Conservation (phyloP, 75 land plant genomes). For the Gnetum montanum region DNA sequence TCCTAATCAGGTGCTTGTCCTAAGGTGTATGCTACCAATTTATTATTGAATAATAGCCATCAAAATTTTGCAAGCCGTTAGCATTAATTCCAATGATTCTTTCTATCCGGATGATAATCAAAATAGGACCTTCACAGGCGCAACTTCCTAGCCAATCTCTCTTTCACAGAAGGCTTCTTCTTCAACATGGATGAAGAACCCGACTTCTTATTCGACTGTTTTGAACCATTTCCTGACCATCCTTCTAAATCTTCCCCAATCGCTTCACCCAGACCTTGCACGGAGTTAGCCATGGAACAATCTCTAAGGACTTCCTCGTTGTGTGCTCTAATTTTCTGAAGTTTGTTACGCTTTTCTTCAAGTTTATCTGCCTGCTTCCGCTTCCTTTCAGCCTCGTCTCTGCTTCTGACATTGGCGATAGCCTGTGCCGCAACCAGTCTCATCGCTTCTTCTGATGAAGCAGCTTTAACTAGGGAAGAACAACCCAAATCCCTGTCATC, state of each 20-base stretch:
- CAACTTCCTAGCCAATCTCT: slow-evolving; percentile 58
- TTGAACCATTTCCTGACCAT: not conserved
- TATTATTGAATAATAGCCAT: no score
- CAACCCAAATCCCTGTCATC: slow-evolving; percentile 6
- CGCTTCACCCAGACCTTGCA: slow-evolving; percentile 33
- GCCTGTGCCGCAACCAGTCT: slow-evolving; percentile 51
- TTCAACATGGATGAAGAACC: slow-evolving; percentile 67
- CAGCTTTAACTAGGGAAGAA: not conserved
- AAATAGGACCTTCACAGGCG: no score
- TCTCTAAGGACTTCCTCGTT: slow-evolving; percentile 65
- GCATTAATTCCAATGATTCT: no score
- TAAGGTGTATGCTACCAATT: no score
- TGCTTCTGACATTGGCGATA: slow-evolving; percentile 67
- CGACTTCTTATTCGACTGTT: slow-evolving; percentile 23
- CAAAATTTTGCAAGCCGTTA: no score
- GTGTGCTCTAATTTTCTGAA: slow-evolving; percentile 60
- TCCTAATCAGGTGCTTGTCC: no score
- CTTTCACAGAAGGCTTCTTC: slow-evolving; percentile 60
- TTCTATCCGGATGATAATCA: no score
- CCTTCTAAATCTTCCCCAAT: slow-evolving; percentile 34
- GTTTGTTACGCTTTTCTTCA: slow-evolving; percentile 37
- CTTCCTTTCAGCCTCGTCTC: slow-evolving; percentile 36
- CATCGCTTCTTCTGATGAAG: slow-evolving; percentile 5
- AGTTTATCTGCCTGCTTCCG: slow-evolving; percentile 24
- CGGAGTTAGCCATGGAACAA: slow-evolving; percentile 53